These are phyloP conservation scores for Pyricularia sp. DNA, from an alignment of 2,329 filamentous ascomycete genomes.

Conservation along the genomic window DNA sequence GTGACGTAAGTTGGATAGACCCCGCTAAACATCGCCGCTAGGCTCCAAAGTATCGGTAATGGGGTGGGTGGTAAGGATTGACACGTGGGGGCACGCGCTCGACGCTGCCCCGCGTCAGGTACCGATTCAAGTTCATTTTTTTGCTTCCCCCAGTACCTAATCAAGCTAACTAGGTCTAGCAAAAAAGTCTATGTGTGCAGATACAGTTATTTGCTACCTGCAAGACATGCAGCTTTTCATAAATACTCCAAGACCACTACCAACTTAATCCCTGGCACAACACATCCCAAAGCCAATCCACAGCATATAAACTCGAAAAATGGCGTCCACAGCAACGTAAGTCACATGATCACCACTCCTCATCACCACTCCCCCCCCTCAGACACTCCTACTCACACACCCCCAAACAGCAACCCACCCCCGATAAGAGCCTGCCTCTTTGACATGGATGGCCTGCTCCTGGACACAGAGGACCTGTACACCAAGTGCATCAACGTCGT, in stretches of 20 bases:
- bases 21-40: background rate
- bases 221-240: too few relatives aligned
- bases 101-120: background rate
- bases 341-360: background rate
- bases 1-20: background rate
- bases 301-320: background rate
- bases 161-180: too few relatives aligned
- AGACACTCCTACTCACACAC: conserved; percentile 2
- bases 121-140: background rate
- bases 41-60: background rate
- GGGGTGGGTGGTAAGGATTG: background rate
- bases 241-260: background rate
- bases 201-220: background rate
- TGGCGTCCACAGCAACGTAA: background rate
- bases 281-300: background rate
- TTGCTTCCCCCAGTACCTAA: background rate
- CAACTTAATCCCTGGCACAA: background rate
- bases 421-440: conserved; percentile 85
- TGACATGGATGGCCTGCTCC: conserved; percentile 95
- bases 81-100: background rate
- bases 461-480: conserved; percentile 87
- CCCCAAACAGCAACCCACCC: conserved; percentile 24
- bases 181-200: background rate
- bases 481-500: conserved; percentile 72
- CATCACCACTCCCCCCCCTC: background rate